A percentile compares a stretch with the other conserved stretches of the same genome.
These are phyloP conservation scores for Sclerotinia subarctica DNA, from an alignment of 2,329 filamentous ascomycete genomes.

Conservation along the genomic window DNA sequence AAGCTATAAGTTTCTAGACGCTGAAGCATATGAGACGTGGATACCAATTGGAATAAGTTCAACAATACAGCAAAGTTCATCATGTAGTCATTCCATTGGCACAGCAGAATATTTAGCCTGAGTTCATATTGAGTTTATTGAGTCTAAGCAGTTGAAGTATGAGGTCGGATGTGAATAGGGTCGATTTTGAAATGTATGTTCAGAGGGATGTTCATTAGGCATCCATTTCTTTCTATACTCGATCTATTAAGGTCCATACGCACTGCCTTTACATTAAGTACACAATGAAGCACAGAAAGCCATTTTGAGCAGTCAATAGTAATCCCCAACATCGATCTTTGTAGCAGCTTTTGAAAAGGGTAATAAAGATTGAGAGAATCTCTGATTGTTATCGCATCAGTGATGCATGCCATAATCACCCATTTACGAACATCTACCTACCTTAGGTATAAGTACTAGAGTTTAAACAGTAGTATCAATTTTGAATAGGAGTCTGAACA, in stretches of 20 bases:
- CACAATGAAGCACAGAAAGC: too few relatives aligned
- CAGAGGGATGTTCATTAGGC: too few relatives aligned
- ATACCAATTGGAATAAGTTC: neutral
- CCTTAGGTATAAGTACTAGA: neutral
- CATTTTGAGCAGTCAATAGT: neutral
- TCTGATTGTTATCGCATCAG: neutral
- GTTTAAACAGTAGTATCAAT: too few relatives aligned
- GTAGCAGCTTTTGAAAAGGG: neutral
- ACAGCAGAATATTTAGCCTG: neutral
- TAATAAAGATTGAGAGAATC: neutral
- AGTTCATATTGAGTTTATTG: neutral
- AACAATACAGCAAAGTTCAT: neutral
- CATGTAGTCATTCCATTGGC: neutral
- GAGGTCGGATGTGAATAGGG: too few relatives aligned
- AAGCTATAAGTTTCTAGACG: conserved; percentile 27
- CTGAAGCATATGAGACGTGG: neutral
- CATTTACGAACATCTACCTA: neutral
- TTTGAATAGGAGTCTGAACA: too few relatives aligned
- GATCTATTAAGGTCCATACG: neutral
- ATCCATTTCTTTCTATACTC: neutral
- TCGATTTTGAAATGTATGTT: too few relatives aligned
- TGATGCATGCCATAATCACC: neutral
- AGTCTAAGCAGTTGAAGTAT: neutral
- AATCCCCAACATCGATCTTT: neutral
- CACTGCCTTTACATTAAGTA: too few relatives aligned